Conservation (phyloP, 2,329 filamentous ascomycete species). For the Monosporascus sp. region DNA sequence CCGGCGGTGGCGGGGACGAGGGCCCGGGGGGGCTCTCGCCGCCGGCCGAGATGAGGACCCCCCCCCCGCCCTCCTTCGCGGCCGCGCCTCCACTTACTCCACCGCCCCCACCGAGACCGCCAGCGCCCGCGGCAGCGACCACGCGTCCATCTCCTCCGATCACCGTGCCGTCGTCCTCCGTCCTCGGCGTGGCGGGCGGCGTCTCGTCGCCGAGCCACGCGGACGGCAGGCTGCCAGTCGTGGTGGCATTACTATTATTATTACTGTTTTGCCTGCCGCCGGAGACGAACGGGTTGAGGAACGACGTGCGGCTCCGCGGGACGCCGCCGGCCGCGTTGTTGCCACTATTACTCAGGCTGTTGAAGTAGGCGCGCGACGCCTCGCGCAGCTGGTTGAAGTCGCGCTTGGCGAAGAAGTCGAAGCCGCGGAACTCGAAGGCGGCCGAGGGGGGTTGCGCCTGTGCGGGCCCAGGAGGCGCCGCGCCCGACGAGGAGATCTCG, state of each 20-base stretch:
- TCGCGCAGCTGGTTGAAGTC: conserved; percentile 23
- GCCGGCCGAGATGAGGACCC: conserved; percentile 4
- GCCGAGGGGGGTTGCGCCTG: background rate
- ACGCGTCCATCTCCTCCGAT: background rate
- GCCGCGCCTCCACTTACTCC: background rate
- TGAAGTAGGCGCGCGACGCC: conserved; percentile 23
- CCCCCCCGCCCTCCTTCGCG: background rate
- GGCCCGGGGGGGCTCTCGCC: background rate
- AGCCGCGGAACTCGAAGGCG: conserved; percentile 24
- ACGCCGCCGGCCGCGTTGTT: background rate
- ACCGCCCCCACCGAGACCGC: too few relatives aligned
- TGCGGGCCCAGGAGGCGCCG: background rate
- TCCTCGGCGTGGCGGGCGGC: conserved; percentile 17
- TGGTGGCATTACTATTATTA: background rate
- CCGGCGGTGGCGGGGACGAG: too few relatives aligned
- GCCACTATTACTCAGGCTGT: conserved; percentile 7
- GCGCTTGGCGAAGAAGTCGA: conserved; percentile 26
- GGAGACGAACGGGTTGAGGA: conserved; percentile 1
- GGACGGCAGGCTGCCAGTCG: conserved; percentile 11
- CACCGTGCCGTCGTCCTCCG: too few relatives aligned
- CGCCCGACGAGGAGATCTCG: too few relatives aligned
- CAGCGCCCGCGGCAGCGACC: background rate
- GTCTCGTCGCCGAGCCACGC: conserved; percentile 28
- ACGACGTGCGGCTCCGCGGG: background rate
- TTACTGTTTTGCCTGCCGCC: conserved; percentile 3